A percentile compares a stretch with the other conserved stretches of the same genome.
phyloP scores from a whole-genome alignment of 108 stramenopile genomes.

The Fragilaria radians region DNA sequence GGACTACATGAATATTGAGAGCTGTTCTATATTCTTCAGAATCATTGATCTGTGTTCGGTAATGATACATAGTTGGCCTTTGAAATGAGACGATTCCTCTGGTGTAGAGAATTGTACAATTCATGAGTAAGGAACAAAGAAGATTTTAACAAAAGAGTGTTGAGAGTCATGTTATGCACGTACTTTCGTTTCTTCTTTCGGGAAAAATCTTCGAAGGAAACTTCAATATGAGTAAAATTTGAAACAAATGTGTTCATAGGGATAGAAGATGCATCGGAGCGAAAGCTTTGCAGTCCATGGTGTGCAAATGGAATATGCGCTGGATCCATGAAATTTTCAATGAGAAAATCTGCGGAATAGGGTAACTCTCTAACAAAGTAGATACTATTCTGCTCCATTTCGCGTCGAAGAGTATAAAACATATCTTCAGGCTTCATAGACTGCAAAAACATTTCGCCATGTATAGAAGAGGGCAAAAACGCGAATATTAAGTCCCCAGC shows the following conservation, averaged over 20 bases:
- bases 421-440: conserved; percentile 24
- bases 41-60: conserved; percentile 14
- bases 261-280: conserved; percentile 36
- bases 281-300: conserved; percentile 22
- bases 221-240: conserved; percentile 39
- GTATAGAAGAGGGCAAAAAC: conserved; percentile 26
- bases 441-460: conserved; percentile 27
- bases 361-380: conserved; percentile 66
- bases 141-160: too few relatives aligned
- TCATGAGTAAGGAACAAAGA: too few relatives aligned
- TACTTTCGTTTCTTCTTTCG: conserved; percentile 19
- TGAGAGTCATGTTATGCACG: too few relatives aligned
- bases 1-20: conserved; percentile 18
- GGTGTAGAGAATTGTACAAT: too few relatives aligned
- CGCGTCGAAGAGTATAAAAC: conserved; percentile 9
- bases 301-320: conserved; percentile 77
- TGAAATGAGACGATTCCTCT: conserved; percentile 32
- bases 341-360: conserved; percentile 64
- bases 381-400: conserved; percentile 18
- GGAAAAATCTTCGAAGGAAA: conserved; percentile 21
- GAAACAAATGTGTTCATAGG: conserved; percentile 20
- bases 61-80: conserved; percentile 35
- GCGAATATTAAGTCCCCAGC: conserved; percentile 45
- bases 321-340: conserved; percentile 71
- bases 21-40: conserved; percentile 11